Evolutionary conservation across 2,329 filamentous ascomycete genomes (phyloP).

Genomic region (Cryphonectria radicalis): DNA sequence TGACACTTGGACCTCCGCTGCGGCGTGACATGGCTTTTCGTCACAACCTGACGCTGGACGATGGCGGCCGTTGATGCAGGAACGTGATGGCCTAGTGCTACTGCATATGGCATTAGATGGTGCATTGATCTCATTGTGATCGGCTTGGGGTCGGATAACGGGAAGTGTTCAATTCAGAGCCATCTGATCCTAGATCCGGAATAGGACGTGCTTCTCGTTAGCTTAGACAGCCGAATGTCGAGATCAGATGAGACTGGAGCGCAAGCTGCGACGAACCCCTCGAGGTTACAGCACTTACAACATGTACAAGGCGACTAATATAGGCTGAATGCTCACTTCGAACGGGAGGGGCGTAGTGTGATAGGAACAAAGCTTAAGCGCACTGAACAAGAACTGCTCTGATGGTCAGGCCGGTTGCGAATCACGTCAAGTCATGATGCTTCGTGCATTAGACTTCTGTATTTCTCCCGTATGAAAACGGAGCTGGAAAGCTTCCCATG

Average conservation of each 20-base stretch:
- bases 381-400: neutral
- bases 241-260: conserved; percentile 22
- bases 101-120: conserved; percentile 6
- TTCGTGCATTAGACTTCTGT: neutral
- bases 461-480: neutral
- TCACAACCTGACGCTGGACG: neutral
- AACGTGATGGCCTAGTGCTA: neutral
- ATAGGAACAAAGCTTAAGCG: neutral
- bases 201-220: neutral
- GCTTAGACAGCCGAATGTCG: neutral
- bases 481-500: neutral
- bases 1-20: conserved; percentile 13
- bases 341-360: too few relatives aligned
- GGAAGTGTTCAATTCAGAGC: neutral
- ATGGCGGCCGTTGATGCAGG: neutral
- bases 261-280: too few relatives aligned
- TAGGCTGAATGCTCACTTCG: neutral
- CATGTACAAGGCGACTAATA: neutral
- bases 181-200: neutral
- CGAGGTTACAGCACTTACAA: neutral
- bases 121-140: conserved; percentile 16
- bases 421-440: neutral
- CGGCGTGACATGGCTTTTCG: neutral
- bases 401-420: neutral
- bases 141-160: conserved; percentile 7